These are phyloP conservation scores for Salix koriyanagi DNA, from an alignment of 345 rosid species.

Conservation along the genomic window DNA sequence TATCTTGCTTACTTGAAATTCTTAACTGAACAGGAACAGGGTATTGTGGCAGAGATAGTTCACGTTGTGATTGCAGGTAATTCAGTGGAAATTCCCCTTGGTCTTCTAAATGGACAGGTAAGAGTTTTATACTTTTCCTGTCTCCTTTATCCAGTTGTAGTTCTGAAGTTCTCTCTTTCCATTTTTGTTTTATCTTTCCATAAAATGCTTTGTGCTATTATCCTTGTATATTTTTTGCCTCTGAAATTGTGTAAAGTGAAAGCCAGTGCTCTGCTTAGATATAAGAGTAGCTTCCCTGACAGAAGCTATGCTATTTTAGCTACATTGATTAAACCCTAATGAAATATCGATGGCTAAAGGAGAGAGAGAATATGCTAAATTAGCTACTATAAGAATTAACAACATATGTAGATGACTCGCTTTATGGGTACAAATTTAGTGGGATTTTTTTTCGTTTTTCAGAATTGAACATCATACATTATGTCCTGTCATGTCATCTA, in stretches of 20 bases:
- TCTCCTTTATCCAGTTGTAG: background rate
- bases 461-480: background rate
- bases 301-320: background rate
- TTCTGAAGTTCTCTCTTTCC: background rate
- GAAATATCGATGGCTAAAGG: background rate
- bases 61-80: conserved; percentile 88
- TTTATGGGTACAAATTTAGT: background rate
- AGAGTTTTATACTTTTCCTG: background rate
- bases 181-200: background rate
- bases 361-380: background rate
- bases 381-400: background rate
- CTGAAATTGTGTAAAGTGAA: background rate
- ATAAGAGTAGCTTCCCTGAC: background rate
- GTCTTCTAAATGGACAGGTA: conserved; percentile 78
- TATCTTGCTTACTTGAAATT: conserved; percentile 13
- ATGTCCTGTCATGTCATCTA: background rate
- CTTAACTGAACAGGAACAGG: conserved; percentile 56
- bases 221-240: background rate
- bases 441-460: background rate
- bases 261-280: background rate
- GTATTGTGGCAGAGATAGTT: conserved; percentile 75
- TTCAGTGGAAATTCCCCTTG: conserved; percentile 73
- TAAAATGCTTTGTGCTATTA: background rate
- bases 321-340: background rate
- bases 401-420: background rate